These are phyloP conservation scores for Ceratocystis alfenasii DNA, from an alignment of 2,329 filamentous ascomycete genomes.

Conservation along the genomic window DNA sequence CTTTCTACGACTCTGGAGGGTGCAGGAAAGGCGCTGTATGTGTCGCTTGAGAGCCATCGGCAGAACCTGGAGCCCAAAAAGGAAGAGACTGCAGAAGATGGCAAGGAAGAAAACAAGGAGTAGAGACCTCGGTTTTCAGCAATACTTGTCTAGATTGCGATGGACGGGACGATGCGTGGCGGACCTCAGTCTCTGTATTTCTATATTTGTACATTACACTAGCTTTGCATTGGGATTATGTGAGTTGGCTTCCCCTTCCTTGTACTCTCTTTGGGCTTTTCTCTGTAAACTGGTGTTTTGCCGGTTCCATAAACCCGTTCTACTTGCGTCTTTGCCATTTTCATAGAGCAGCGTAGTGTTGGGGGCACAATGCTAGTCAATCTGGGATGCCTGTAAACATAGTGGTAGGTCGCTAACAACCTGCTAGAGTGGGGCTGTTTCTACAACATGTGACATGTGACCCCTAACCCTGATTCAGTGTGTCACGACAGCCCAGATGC, in stretches of 20 bases:
- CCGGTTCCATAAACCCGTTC: background rate
- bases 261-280: background rate
- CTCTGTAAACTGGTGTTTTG: background rate
- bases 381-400: too few relatives aligned
- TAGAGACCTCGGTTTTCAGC: background rate
- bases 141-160: background rate
- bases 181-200: background rate
- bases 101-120: conserved; percentile 10
- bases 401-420: too few relatives aligned
- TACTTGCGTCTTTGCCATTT: background rate
- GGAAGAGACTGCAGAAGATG: conserved; percentile 11
- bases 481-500: background rate
- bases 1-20: conserved; percentile 70
- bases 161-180: background rate
- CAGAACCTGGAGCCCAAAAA: conserved; percentile 59
- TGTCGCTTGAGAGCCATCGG: conserved; percentile 74
- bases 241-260: background rate
- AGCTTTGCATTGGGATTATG: background rate
- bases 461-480: background rate
- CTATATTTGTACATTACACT: conserved; percentile 2
- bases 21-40: conserved; percentile 68
- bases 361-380: too few relatives aligned
- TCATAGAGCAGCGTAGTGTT: too few relatives aligned
- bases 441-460: background rate
- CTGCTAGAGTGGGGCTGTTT: too few relatives aligned